Base-by-base conservation (phyloP, 768 basidiomycete species). In the Lactifluus echinatus region DNA sequence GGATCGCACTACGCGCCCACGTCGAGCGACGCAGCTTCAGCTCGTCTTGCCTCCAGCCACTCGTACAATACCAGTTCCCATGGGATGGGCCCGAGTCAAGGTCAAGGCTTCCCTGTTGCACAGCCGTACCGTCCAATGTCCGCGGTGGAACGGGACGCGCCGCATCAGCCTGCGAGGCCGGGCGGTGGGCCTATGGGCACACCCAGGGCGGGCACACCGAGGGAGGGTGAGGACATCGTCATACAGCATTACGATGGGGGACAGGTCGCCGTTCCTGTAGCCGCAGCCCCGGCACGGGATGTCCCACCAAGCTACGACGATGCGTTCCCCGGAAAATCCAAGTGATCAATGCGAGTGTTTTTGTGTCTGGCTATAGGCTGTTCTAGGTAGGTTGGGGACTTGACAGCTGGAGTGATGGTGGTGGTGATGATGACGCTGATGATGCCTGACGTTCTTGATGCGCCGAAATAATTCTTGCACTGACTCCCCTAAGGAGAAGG, bases 251-350 rank as follows among this genome's bases (percentile, higher is more conserved):
- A 49, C 54, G 70, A 71, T 29, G 70, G 58, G 4, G 70, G 70
- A 1, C 61, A 65, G 4, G 8, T 58, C 17, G 8, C 39, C 24
- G 52, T 21, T 7, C 24, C 39, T 8, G 14, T 45, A 57, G 60
- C 36, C 50, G 56, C 53, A 42, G 50, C 24, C 12, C 29, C 28
- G 0, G 61, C 56, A 47, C 54, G 52, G 4, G 70, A 71, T 63
- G 56, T 71, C 23, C 69, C 69, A 44, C 69, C 69, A 43, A 63
- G 69, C 54, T 70, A n/a, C n/a, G n/a, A 70, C 46, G 68, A 70
- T 52, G 65, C 66, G 47, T 69, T 70, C 48, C 63, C 63, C 19
- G 53, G 58, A 48, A 66, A 69, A 24, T 0, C 39, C 14, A 7
- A 15, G 15, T 42, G 40, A 42, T 42, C 8, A 23, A 21, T 23